Conservation (phyloP, 345 rosid species). For the Kandelia obovata region DNA sequence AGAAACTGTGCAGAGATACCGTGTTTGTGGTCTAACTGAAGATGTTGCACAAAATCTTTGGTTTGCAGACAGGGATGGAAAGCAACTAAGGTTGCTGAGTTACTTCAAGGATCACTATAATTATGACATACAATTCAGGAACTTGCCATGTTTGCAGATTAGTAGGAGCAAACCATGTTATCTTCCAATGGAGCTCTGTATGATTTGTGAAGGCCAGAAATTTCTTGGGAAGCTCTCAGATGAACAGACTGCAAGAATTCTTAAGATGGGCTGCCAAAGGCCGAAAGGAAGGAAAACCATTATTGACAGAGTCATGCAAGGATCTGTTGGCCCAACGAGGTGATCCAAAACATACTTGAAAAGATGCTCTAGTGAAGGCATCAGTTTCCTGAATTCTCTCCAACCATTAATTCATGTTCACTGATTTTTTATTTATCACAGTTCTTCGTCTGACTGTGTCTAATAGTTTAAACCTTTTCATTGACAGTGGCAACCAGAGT, state of each 20-base stretch:
- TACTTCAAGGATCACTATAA: conserved; percentile 88
- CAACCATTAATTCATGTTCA: neutral
- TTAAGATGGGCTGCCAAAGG: conserved; percentile 87
- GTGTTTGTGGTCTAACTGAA: conserved; percentile 79
- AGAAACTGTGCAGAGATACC: conserved; percentile 86
- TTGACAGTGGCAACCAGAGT: conserved; percentile 62
- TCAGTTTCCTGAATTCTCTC: neutral
- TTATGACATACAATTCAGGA: conserved; percentile 67
- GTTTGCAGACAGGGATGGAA: conserved; percentile 83
- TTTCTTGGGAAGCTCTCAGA: conserved; percentile 96
- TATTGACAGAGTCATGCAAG: conserved; percentile 72
- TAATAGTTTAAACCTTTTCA: conserved; percentile 14
- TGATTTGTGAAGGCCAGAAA: conserved; percentile 96
- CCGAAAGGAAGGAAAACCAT: conserved; percentile 81
- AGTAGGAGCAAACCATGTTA: conserved; percentile 92
- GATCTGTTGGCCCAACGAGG: conserved; percentile 90
- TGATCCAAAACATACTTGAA: conserved; percentile 23
- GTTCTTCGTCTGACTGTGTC: conserved; percentile 2
- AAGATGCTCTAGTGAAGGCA: neutral
- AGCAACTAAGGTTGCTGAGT: conserved; percentile 56
- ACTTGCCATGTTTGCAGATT: conserved; percentile 86
- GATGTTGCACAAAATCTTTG: conserved; percentile 66
- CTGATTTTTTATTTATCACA: neutral
- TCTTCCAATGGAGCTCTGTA: conserved; percentile 95
- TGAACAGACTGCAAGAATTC: conserved; percentile 89